Evolutionary conservation across 305 asterid species (phyloP).

Genomic region (Fraxinus sp.): DNA sequence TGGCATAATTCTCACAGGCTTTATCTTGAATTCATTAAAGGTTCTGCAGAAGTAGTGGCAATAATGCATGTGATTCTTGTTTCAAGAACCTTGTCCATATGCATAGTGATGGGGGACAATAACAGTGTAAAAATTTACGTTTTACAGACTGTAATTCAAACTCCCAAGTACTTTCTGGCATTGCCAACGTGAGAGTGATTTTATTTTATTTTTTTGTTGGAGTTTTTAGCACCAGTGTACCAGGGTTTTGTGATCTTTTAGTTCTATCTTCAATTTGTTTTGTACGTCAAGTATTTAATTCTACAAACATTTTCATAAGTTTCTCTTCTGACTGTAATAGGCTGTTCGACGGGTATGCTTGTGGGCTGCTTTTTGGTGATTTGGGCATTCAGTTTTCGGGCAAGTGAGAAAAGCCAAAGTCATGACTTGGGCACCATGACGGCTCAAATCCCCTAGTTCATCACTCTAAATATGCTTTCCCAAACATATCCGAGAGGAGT

Average conservation of each 20-base stretch:
- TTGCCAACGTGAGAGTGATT: neutral
- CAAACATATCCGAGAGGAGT: neutral
- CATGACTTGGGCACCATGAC: neutral
- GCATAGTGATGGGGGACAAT: neutral
- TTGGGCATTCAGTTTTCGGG: neutral
- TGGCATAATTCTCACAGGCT: neutral
- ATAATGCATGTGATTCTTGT: neutral
- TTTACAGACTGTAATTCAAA: neutral
- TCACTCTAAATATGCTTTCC: neutral
- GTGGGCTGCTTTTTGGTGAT: neutral
- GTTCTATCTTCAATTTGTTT: neutral
- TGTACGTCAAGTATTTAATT: neutral
- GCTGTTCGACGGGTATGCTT: neutral
- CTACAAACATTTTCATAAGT: neutral
- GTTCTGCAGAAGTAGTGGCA: neutral
- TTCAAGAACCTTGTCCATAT: neutral
- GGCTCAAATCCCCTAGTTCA: neutral
- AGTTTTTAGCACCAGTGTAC: neutral
- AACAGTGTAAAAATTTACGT: neutral
- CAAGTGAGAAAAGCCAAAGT: neutral
- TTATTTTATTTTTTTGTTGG: neutral
- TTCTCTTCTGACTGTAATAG: neutral
- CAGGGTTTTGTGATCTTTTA: neutral
- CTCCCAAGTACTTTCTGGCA: neutral
- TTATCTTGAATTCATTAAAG: conserved; percentile 6